Evolutionary conservation across 176 grass and related monocot genomes (phyloP), one percentile per base, ranked within the genome.

Genomic region (Tillandsia leiboldiana): DNA sequence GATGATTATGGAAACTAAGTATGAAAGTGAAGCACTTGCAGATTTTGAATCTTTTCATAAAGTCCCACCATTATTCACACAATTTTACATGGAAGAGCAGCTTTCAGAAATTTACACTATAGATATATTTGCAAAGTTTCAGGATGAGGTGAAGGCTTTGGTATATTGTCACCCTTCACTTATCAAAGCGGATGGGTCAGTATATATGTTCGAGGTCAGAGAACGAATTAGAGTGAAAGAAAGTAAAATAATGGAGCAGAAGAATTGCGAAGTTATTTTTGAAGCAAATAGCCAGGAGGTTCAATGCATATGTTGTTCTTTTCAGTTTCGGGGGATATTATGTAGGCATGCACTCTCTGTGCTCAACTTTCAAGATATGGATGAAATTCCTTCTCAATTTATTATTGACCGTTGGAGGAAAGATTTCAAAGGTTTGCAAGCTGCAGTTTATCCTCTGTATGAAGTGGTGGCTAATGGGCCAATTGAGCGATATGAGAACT

Each of bases 61-160:
- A 53, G 65, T 64, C 17, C 63, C 48, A 49, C 74, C 73, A 23
- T 73, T 59, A 10, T 18, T 77, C 53, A 77, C 81, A 14, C 75
- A 83, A 63, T 83, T 73, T 69, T 65, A 76, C 65, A 77, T 83
- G 70, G 74, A 78, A 67, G 76, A 73, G 47, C 69, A 78, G 24
- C 64, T 83, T 47, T 72, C 70, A 13, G 54, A 6, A 72, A 9
- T 67, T 12, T 83, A 83, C 71, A 68, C 74, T 58, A 70, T 77
- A 12, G 69, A 83, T 51, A 77, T 72, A 57, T 73, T 83, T 52
- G 61, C 18, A 57, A 76, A 73, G 50, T 83, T 75, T 26, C 62
- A 75, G 24, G 49, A 75, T 49, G 73, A 75, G 73, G 18, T 75
- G 20, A 47, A 75, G 57, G 73, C 73, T 13, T 65, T 49, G 33